A percentile compares a stretch with the other conserved stretches of the same genome.
Conservation (phyloP, 1,284 basidiomycete species). For the Pseudozyma thailandica region DNA sequence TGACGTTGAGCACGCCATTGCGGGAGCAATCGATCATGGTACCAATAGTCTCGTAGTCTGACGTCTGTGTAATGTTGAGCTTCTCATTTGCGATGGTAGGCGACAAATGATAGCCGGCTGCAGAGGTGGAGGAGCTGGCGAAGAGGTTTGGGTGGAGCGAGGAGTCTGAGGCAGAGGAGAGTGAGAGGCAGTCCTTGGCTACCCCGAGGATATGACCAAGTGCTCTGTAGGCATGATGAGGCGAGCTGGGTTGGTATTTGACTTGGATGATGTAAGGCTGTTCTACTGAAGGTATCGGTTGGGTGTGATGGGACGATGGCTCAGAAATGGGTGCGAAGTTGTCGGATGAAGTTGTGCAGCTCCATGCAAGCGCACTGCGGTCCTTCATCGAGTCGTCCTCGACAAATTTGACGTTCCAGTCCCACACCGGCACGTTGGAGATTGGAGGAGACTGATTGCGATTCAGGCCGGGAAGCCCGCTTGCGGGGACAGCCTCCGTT, state of each 20-base stretch:
- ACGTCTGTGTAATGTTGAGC: conserved; percentile 34
- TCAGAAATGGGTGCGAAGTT: conserved; percentile 20
- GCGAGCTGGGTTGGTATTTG: conserved; percentile 23
- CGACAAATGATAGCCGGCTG: conserved; percentile 14
- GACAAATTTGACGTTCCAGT: conserved; percentile 34
- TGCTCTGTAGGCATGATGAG: conserved; percentile 46
- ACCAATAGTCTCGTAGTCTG: conserved; percentile 59
- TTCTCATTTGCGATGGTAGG: conserved; percentile 14
- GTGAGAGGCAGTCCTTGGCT: conserved; percentile 23
- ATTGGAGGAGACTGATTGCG: not conserved
- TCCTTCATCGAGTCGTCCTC: not conserved
- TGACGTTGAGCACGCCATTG: conserved; percentile 67
- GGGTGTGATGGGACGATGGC: not conserved
- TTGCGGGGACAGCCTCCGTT: not conserved
- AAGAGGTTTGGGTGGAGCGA: conserved; percentile 34
- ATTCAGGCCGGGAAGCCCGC: not conserved
- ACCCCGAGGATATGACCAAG: conserved; percentile 52
- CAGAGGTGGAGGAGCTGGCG: not conserved
- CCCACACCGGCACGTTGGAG: conserved; percentile 16
- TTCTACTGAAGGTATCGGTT: not conserved
- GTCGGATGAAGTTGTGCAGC: conserved; percentile 26
- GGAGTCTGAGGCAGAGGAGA: not conserved
- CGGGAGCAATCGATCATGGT: conserved; percentile 69
- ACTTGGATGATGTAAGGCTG: conserved; percentile 14
- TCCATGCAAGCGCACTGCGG: conserved; percentile 9